These are phyloP conservation scores for Colletotrichum cordylinicola DNA, from an alignment of 2,329 filamentous ascomycete genomes.

Conservation along the genomic window DNA sequence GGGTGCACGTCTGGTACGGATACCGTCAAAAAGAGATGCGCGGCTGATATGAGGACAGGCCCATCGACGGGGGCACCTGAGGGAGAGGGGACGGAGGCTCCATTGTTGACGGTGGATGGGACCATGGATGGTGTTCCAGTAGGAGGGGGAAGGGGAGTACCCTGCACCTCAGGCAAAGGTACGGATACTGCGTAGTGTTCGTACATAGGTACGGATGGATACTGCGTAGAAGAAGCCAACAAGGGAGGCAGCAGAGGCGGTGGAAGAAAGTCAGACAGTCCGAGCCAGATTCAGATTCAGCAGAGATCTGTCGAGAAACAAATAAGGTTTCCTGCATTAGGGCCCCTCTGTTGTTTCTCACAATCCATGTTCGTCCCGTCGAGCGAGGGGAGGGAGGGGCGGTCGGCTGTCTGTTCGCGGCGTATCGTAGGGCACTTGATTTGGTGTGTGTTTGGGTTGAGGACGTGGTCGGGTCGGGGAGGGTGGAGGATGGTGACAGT, in stretches of 20 bases:
- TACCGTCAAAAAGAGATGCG: not conserved
- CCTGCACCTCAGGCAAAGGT: not conserved
- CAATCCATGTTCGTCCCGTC: constrained; percentile 21
- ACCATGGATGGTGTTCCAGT: not conserved
- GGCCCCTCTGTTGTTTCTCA: constrained; percentile 17
- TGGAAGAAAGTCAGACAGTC: constrained; percentile 4
- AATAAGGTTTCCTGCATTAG: constrained; percentile 23
- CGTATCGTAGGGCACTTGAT: not conserved
- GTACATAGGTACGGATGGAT: no score
- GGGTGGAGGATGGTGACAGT: not conserved
- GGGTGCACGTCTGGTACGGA: not conserved
- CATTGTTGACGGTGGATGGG: not conserved
- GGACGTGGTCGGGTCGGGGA: not conserved
- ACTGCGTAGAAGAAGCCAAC: not conserved
- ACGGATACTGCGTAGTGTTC: no score
- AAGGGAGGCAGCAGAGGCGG: not conserved
- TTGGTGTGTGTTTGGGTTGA: not conserved
- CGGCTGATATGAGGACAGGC: not conserved
- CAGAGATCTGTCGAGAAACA: constrained; percentile 16
- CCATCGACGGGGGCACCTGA: constrained; percentile 4
- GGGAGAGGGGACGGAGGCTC: not conserved
- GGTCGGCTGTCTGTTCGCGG: constrained; percentile 15
- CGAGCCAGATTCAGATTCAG: constrained; percentile 14
- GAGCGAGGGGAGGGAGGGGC: not conserved
- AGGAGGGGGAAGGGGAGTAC: not conserved